Percentiles rank a stretch among this genome's conserved stretches.
These are phyloP conservation scores for Purpureocillium lavendulum DNA, from an alignment of 2,329 filamentous ascomycete genomes.

Conservation along the genomic window DNA sequence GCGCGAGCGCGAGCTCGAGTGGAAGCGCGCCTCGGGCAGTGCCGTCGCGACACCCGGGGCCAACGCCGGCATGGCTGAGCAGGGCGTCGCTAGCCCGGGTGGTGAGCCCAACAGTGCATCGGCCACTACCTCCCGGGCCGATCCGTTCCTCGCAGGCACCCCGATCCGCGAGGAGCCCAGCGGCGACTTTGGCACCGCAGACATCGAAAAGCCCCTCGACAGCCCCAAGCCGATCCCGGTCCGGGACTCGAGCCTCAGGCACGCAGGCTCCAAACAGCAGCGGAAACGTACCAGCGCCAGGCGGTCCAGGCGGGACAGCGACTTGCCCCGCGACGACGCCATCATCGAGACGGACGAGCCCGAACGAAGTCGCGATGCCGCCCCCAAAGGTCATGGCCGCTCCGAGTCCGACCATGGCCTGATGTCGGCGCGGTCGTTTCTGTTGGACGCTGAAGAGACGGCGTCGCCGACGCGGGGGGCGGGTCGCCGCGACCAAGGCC, in stretches of 20 bases:
- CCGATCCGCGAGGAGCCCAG: slow-evolving; percentile 48
- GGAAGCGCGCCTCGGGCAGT: slow-evolving; percentile 37
- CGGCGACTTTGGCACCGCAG: slow-evolving; percentile 15
- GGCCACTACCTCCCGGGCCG: slow-evolving; percentile 16
- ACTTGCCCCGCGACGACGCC: slow-evolving; percentile 22
- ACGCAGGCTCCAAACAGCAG: slow-evolving; percentile 38
- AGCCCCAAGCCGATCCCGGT: slow-evolving; percentile 51
- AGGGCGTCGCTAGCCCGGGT: slow-evolving; percentile 12
- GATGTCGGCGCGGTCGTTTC: slow-evolving; percentile 9
- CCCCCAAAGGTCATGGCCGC: slow-evolving; percentile 10
- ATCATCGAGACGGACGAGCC: slow-evolving; percentile 36
- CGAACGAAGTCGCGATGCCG: slow-evolving; percentile 9
- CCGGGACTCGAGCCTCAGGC: slow-evolving; percentile 60
- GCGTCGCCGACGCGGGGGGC: slow-evolving; percentile 10
- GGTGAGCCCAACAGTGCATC: slow-evolving; percentile 19
- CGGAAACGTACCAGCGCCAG: slow-evolving; percentile 45
- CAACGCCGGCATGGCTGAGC: slow-evolving; percentile 16
- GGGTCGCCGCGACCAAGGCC: slow-evolving; percentile 9
- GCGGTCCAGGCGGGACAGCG: slow-evolving; percentile 39
- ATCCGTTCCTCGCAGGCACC: slow-evolving; percentile 43
- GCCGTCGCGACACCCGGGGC: slow-evolving; percentile 20
- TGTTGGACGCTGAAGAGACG: slow-evolving; percentile 15
- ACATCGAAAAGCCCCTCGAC: slow-evolving; percentile 12
- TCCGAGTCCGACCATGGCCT: slow-evolving; percentile 5
- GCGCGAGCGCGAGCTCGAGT: slow-evolving; percentile 53